Evolutionary conservation across 1,284 basidiomycete genomes (phyloP), one percentile per base, ranked within the genome.

Genomic region (Leccinum fuscescens): DNA sequence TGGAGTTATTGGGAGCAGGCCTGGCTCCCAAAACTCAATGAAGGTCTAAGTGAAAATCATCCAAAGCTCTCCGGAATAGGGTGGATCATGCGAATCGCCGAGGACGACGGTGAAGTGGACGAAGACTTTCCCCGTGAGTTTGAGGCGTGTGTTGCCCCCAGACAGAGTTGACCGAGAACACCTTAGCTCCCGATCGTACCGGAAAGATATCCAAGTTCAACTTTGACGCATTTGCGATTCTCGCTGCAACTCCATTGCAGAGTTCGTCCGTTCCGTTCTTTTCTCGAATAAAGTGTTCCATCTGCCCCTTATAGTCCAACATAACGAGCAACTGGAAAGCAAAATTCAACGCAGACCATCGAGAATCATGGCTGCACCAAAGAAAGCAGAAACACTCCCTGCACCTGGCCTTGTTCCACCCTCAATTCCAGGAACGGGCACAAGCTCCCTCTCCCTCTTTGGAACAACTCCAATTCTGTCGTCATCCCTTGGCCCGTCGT

Each of bases 91-190:
- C 81, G 94, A 61, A 95, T 99, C 59, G 93, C 96, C 7, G 96
- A 99, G 70, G 93, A 96, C 56, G 95, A 98, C 73, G 97, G 97
- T 15, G 94, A 98, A 74, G 94, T 98, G 0, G 97, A 99, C 72
- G 96, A 98, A 72, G 97, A 99, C 75, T 99, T 96, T 70, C 96
- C 97, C 31, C 88, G 93, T 95, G 70, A 66, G 85, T 71, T 42
- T n/a, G 42, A 56, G 46, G 50, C 55, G 20, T 12, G 1, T 5
- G 17, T 9, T 44, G 3, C 42, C 46, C 39, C 42, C 15, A 12
- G 11, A 29, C 44, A 6, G 27, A n/a, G 37, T 56, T 65, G 20
- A 64, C 44, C 49, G 3, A 59, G 3, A n/a, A 39, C 54, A n/a
- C 61, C 63, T 46, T 15, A 94, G 95, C 96, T 2, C 90, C 97